Percentiles rank a stretch among this genome's conserved stretches.
These are phyloP conservation scores for Linnemannia elongata DNA, from an alignment of 192 early-diverging fungal species.

Conservation along the genomic window DNA sequence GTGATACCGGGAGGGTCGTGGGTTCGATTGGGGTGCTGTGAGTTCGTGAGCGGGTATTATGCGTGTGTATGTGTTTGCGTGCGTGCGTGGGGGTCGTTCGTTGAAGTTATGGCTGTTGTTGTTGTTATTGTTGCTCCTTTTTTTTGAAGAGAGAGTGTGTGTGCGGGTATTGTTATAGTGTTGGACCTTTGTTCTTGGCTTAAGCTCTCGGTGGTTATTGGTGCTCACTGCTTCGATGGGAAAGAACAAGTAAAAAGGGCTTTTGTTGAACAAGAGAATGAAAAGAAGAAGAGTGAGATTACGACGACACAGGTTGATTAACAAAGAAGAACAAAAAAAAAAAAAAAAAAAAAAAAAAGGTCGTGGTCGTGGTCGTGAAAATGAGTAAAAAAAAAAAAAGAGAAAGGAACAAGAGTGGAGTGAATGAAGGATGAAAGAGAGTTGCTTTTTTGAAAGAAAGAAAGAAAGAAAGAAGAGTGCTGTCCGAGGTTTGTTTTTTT, in stretches of 20 bases:
- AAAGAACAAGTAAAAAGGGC: neutral
- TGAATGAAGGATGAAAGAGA: neutral
- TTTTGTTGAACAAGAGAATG: neutral
- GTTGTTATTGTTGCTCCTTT: neutral
- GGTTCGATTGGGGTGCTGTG: neutral
- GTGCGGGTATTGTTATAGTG: neutral
- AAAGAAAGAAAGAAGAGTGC: neutral
- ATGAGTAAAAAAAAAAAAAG: neutral
- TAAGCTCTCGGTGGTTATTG: constrained; percentile 20
- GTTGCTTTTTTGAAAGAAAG: neutral
- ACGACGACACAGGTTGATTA: neutral
- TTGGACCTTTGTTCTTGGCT: constrained; percentile 20
- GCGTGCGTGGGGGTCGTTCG: neutral
- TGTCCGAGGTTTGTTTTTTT: neutral
- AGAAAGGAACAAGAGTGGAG: neutral
- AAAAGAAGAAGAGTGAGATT: constrained; percentile 5
- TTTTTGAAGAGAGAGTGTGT: neutral
- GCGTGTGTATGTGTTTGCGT: neutral
- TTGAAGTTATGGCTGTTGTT: neutral
- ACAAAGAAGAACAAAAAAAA: neutral
- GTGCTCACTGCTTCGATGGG: constrained; percentile 7
- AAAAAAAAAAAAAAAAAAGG: neutral
- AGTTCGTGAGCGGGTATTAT: constrained; percentile 1
- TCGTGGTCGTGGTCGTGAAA: neutral
- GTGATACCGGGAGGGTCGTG: neutral